A percentile compares a stretch with the other conserved stretches of the same genome.
These are phyloP conservation scores for Galium porrigens DNA, from an alignment of 305 asterid species.

Conservation along the genomic window DNA sequence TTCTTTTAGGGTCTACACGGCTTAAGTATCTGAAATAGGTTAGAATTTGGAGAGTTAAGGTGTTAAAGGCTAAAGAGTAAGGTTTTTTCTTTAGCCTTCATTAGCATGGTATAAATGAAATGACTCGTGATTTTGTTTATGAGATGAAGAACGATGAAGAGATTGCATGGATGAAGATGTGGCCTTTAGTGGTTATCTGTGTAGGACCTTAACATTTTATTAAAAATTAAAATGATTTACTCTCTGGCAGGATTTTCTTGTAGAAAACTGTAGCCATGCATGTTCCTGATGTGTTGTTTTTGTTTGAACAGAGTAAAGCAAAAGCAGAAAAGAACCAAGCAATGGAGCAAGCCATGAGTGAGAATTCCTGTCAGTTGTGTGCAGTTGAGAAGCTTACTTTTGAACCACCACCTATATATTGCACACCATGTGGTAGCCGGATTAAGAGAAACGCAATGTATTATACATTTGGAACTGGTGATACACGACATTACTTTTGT, in stretches of 20 bases:
- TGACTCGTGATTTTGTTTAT: background rate
- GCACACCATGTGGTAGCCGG: slow-evolving; percentile 87
- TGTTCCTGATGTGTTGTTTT: slow-evolving; percentile 12
- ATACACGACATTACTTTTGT: slow-evolving; percentile 84
- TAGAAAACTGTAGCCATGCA: background rate
- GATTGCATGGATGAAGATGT: background rate
- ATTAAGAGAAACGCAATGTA: slow-evolving; percentile 86
- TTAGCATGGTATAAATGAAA: background rate
- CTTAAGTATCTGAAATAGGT: background rate
- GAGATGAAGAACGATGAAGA: background rate
- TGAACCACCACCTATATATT: slow-evolving; percentile 17
- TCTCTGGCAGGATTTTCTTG: background rate
- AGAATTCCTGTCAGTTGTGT: slow-evolving; percentile 95
- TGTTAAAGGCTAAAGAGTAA: background rate
- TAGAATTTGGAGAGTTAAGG: background rate
- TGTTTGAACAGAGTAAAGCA: slow-evolving; percentile 66
- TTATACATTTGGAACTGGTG: slow-evolving; percentile 77
- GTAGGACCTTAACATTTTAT: no score
- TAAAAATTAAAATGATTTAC: no score
- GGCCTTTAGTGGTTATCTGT: background rate
- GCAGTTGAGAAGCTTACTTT: slow-evolving; percentile 51
- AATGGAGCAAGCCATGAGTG: slow-evolving; percentile 82
- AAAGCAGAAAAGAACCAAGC: slow-evolving; percentile 89
- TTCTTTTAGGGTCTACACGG: background rate
- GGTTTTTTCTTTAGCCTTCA: background rate